These are phyloP conservation scores for Hymenoscyphus fraxineus DNA, from an alignment of 2,329 filamentous ascomycete species.

Conservation along the genomic window DNA sequence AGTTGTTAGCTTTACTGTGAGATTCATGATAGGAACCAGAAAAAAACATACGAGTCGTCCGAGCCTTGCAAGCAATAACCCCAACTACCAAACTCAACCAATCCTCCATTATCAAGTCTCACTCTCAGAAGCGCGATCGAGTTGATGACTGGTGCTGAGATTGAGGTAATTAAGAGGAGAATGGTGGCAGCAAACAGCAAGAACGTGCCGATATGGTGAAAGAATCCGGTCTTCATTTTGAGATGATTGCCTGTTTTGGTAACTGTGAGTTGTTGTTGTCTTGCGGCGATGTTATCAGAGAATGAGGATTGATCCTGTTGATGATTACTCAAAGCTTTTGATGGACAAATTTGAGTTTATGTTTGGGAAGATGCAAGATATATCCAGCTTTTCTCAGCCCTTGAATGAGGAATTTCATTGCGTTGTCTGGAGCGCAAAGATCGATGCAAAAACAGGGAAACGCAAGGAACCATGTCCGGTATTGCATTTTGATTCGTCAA, in stretches of 20 bases:
- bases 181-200: conserved; percentile 52
- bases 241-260: conserved; percentile 19
- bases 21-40: background rate
- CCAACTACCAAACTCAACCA: conserved; percentile 56
- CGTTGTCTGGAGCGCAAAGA: background rate
- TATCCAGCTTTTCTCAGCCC: background rate
- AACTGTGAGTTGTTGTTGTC: background rate
- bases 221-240: conserved; percentile 24
- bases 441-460: conserved; percentile 1
- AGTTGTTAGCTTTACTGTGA: background rate
- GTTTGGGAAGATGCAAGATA: background rate
- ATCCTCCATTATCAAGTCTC: conserved; percentile 38
- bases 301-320: background rate
- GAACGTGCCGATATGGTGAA: conserved; percentile 56
- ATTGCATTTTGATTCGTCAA: background rate
- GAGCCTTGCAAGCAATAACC: conserved; percentile 49
- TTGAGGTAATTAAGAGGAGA: conserved; percentile 54
- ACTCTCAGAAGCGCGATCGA: conserved; percentile 52
- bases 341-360: background rate
- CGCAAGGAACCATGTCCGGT: background rate
- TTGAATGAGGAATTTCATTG: background rate
- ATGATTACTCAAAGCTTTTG: background rate
- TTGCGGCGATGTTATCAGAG: background rate
- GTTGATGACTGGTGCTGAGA: conserved; percentile 57
- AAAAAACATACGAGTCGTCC: conserved; percentile 14